Evolutionary conservation across 2,329 filamentous ascomycete species (phyloP).

Genomic region (Xylaria sp.): DNA sequence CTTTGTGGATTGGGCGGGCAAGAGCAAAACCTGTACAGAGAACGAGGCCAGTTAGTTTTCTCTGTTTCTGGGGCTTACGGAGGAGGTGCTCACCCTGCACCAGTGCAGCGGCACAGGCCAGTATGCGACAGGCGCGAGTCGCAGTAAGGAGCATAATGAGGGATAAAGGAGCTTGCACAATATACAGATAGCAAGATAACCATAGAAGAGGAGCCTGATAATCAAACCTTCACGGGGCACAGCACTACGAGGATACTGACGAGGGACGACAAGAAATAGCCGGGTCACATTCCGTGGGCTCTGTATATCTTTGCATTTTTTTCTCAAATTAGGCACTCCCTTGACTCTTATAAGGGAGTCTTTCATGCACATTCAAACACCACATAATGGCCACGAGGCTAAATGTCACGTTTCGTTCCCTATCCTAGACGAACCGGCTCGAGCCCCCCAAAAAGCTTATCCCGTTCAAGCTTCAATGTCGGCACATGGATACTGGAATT

Average conservation of each 20-base stretch:
- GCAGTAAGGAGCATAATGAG: slow-evolving; percentile 22
- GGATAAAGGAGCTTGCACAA: neutral
- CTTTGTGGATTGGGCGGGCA: slow-evolving; percentile 9
- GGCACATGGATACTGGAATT: slow-evolving; percentile 22
- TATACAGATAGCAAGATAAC: neutral
- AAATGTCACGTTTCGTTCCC: slow-evolving; percentile 25
- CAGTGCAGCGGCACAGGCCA: slow-evolving; percentile 23
- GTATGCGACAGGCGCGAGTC: slow-evolving; percentile 17
- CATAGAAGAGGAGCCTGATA: neutral
- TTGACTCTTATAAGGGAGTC: slow-evolving; percentile 23
- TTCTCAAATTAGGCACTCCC: neutral
- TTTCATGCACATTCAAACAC: slow-evolving; percentile 6
- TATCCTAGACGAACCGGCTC: neutral
- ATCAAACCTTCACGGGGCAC: neutral
- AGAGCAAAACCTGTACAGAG: slow-evolving; percentile 17
- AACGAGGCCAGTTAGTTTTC: neutral
- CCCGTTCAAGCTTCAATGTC: slow-evolving; percentile 3
- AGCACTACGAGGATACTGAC: slow-evolving; percentile 13
- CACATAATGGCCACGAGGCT: slow-evolving; percentile 24
- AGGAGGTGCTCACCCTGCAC: slow-evolving; percentile 13
- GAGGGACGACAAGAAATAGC: slow-evolving; percentile 12
- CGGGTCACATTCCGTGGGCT: slow-evolving; percentile 15
- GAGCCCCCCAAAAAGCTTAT: slow-evolving; percentile 20
- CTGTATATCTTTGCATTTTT: slow-evolving; percentile 22
- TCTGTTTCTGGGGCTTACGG: neutral